These are phyloP conservation scores for Botryotinia narcissicola DNA, from an alignment of 2,329 filamentous ascomycete species.

Conservation along the genomic window DNA sequence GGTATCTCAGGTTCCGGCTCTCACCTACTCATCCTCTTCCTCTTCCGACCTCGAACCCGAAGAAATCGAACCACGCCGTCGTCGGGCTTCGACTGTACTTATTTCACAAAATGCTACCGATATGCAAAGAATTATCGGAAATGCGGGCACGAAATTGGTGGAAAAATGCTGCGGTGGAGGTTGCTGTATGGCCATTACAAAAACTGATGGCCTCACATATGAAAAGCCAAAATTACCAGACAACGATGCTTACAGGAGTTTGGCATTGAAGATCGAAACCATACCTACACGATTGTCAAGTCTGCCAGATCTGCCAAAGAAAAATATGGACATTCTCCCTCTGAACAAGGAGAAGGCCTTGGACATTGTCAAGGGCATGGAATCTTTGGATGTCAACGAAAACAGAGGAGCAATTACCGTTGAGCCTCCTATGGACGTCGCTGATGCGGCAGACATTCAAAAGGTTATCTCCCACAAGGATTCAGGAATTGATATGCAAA, in stretches of 20 bases:
- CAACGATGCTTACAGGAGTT: constrained; percentile 79
- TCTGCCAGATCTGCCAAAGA: constrained; percentile 68
- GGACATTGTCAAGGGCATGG: neutral
- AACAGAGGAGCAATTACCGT: constrained; percentile 7
- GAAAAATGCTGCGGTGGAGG: constrained; percentile 63
- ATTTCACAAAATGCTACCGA: constrained; percentile 63
- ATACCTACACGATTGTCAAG: constrained; percentile 73
- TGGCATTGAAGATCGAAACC: constrained; percentile 72
- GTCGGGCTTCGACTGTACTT: constrained; percentile 67
- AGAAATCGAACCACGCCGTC: constrained; percentile 47
- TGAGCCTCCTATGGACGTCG: constrained; percentile 25
- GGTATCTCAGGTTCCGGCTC: constrained; percentile 57
- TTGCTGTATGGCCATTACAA: constrained; percentile 55
- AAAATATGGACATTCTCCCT: constrained; percentile 69
- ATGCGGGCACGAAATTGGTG: constrained; percentile 60
- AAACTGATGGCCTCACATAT: constrained; percentile 49
- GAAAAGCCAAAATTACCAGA: constrained; percentile 62
- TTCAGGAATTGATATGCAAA: constrained; percentile 45
- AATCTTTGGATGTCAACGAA: neutral
- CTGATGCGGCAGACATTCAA: constrained; percentile 2
- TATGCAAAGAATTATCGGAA: constrained; percentile 62
- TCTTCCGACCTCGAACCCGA: constrained; percentile 50
- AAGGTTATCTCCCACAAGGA: constrained; percentile 45
- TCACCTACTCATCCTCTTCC: constrained; percentile 62
- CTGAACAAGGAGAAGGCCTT: constrained; percentile 44